A percentile compares a stretch with the other conserved stretches of the same genome.
phyloP scores from a whole-genome alignment of 2,329 filamentous ascomycete genomes.

The Pseudomassariella vexata region DNA sequence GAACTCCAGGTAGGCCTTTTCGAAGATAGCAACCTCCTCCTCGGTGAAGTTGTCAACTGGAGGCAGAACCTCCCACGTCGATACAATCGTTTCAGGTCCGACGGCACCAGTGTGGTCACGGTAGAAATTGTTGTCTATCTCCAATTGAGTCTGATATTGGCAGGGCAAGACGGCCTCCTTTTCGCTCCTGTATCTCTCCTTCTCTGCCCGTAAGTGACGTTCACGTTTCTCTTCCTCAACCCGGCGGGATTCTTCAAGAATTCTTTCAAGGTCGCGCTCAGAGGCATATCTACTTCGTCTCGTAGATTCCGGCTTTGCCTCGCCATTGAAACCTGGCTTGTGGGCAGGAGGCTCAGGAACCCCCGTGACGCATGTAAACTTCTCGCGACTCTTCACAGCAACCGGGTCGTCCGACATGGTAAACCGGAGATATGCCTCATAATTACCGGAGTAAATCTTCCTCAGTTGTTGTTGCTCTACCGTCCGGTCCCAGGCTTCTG shows the following conservation, averaged over 20 bases:
- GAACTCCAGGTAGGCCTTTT: conserved; percentile 67
- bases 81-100: conserved; percentile 60
- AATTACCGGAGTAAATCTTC: conserved; percentile 39
- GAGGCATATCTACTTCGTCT: conserved; percentile 56
- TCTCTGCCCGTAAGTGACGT: conserved; percentile 56
- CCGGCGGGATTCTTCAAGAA: conserved; percentile 64
- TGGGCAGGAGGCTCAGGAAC: conserved; percentile 26
- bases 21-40: conserved; percentile 65
- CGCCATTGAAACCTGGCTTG: conserved; percentile 36
- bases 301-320: conserved; percentile 48
- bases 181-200: conserved; percentile 64
- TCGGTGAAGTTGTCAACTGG: conserved; percentile 69
- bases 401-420: conserved; percentile 50
- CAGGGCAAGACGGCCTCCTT: conserved; percentile 71
- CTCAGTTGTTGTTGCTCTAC: conserved; percentile 33
- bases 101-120: conserved; percentile 61
- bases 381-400: conserved; percentile 49
- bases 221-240: conserved; percentile 67
- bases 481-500: conserved; percentile 30
- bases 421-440: conserved; percentile 47
- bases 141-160: conserved; percentile 59
- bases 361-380: conserved; percentile 37
- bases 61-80: conserved; percentile 66
- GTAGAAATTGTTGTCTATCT: conserved; percentile 53
- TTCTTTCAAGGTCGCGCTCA: conserved; percentile 67